Percentiles rank a stretch among this genome's conserved stretches.
Evolutionary conservation across 768 basidiomycete genomes (phyloP).

Genomic region (Austroboletus festivus): DNA sequence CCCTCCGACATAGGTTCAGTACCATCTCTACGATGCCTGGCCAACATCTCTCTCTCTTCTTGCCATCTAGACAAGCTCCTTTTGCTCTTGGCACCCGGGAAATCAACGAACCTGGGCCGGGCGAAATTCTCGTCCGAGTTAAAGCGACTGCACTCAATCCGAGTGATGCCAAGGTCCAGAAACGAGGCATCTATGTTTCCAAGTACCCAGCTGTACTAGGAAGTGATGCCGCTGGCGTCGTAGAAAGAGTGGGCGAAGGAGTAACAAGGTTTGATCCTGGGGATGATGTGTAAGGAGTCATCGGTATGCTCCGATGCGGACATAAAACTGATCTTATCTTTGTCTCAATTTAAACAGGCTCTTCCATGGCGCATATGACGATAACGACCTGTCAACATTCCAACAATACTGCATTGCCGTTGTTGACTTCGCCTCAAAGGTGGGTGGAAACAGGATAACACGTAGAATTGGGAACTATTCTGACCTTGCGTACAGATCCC

Average conservation of each 20-base stretch:
- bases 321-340: slow-evolving; percentile 25
- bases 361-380: slow-evolving; percentile 37
- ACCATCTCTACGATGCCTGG: slow-evolving; percentile 21
- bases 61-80: slow-evolving; percentile 34
- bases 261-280: slow-evolving; percentile 49
- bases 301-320: slow-evolving; percentile 5
- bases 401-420: slow-evolving; percentile 45
- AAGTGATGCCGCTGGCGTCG: slow-evolving; percentile 48
- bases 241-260: slow-evolving; percentile 49
- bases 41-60: slow-evolving; percentile 29
- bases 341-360: slow-evolving; percentile 31
- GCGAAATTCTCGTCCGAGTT: slow-evolving; percentile 48
- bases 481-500: slow-evolving; percentile 41
- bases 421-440: slow-evolving; percentile 42
- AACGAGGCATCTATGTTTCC: slow-evolving; percentile 35
- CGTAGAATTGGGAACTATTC: slow-evolving; percentile 1
- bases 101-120: slow-evolving; percentile 43
- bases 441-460: slow-evolving; percentile 9
- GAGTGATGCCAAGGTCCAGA: slow-evolving; percentile 51
- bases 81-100: slow-evolving; percentile 32
- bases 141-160: slow-evolving; percentile 50
- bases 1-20: slow-evolving; percentile 5
- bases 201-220: slow-evolving; percentile 48
- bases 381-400: slow-evolving; percentile 38
- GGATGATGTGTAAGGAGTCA: slow-evolving; percentile 46